A percentile compares a stretch with the other conserved stretches of the same genome.
These are phyloP conservation scores for Russula emetica DNA, from an alignment of 768 basidiomycete genomes.

Conservation along the genomic window DNA sequence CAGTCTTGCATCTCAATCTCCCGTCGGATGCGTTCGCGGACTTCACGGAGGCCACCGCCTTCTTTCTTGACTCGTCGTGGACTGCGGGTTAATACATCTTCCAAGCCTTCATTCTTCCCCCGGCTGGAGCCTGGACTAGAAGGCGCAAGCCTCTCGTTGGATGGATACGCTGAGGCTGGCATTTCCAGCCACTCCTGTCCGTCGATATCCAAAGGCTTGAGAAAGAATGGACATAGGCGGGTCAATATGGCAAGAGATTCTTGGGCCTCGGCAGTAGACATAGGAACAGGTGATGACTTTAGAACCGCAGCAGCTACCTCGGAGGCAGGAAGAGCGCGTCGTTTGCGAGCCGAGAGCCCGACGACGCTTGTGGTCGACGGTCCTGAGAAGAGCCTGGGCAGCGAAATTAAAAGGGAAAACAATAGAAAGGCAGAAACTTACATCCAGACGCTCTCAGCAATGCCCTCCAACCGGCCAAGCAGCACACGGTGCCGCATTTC, in stretches of 20 bases:
- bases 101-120: conserved; percentile 54
- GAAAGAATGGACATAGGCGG: conserved; percentile 75
- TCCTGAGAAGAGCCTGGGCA: conserved; percentile 65
- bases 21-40: conserved; percentile 73
- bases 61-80: conserved; percentile 69
- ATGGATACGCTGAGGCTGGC: conserved; percentile 42
- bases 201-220: conserved; percentile 57
- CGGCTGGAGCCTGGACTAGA: conserved; percentile 47
- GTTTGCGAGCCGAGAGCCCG: conserved; percentile 58
- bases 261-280: conserved; percentile 70
- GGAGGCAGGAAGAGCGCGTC: conserved; percentile 60
- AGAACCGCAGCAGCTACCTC: conserved; percentile 68
- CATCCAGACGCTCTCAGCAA: conserved; percentile 92
- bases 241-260: conserved; percentile 67
- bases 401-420: not conserved
- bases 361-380: conserved; percentile 49
- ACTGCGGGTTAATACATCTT: conserved; percentile 61
- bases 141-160: conserved; percentile 34
- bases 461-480: conserved; percentile 68
- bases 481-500: conserved; percentile 73
- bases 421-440: conserved; percentile 30
- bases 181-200: conserved; percentile 56
- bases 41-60: conserved; percentile 69
- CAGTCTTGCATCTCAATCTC: conserved; percentile 70
- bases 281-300: conserved; percentile 78